A percentile compares a stretch with the other conserved stretches of the same genome.
Evolutionary conservation across 1,284 basidiomycete species (phyloP).

Genomic region (Microbotryum lychnidis-dioicae): DNA sequence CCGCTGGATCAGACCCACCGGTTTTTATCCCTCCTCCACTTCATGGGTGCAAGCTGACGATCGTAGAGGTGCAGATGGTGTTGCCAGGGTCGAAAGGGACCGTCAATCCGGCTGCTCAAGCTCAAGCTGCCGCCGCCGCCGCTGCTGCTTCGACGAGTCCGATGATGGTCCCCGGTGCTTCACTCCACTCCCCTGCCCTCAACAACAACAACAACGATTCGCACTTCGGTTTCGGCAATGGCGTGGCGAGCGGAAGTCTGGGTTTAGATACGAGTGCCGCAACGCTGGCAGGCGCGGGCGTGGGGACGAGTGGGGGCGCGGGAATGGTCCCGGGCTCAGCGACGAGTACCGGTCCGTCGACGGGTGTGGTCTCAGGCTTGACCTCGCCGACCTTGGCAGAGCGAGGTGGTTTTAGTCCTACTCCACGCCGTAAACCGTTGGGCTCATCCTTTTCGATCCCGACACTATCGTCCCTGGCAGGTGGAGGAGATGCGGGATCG

Average conservation of each 20-base stretch:
- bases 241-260: neutral
- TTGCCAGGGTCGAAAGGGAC: conserved; percentile 17
- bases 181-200: too few relatives aligned
- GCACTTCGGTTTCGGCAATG: neutral
- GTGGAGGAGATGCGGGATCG: neutral
- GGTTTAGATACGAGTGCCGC: neutral
- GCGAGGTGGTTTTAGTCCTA: conserved; percentile 7
- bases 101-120: conserved; percentile 47
- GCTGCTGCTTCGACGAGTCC: too few relatives aligned
- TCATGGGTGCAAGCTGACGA: neutral
- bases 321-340: neutral
- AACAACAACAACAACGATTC: neutral
- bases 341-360: neutral
- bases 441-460: conserved; percentile 26
- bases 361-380: neutral
- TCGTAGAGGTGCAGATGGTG: neutral
- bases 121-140: neutral
- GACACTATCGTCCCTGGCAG: neutral
- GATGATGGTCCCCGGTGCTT: too few relatives aligned
- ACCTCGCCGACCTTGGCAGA: neutral
- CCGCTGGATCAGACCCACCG: neutral
- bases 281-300: neutral
- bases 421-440: conserved; percentile 16
- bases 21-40: neutral
- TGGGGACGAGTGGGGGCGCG: neutral